phyloP scores from a whole-genome alignment of 352 stramenopile genomes.

The Plasmopara viticola region DNA sequence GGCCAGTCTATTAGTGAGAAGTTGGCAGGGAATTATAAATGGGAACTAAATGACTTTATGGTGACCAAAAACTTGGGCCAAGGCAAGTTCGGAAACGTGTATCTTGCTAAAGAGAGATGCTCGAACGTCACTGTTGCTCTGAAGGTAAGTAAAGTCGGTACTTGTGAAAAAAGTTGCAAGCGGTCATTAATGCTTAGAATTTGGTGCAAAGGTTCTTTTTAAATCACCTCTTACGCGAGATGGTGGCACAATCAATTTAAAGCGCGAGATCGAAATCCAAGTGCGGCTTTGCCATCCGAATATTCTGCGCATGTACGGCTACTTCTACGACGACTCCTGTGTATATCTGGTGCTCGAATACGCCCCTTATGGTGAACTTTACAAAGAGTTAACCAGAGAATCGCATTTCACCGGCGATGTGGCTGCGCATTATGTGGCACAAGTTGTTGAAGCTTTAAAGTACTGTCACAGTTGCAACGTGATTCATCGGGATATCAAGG shows the following conservation, averaged over 20 bases:
- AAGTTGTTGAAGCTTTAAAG: conserved; percentile 69
- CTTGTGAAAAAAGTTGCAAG: not conserved
- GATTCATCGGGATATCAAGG: conserved; percentile 87
- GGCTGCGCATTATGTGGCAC: conserved; percentile 62
- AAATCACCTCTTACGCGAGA: conserved; percentile 58
- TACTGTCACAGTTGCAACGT: conserved; percentile 75
- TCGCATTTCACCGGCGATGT: conserved; percentile 43
- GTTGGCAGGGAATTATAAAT: conserved; percentile 48
- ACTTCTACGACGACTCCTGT: conserved; percentile 82
- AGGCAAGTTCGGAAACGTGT: conserved; percentile 85
- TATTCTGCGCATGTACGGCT: conserved; percentile 66
- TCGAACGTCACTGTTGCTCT: conserved; percentile 64
- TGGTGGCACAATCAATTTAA: conserved; percentile 49
- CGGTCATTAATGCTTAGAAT: not conserved
- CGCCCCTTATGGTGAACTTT: conserved; percentile 72
- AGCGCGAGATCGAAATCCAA: conserved; percentile 84
- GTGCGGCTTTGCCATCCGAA: conserved; percentile 67
- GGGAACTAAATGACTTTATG: conserved; percentile 69
- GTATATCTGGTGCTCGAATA: conserved; percentile 85
- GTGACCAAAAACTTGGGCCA: conserved; percentile 77
- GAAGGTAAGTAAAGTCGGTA: conserved; percentile 40
- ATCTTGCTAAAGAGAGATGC: conserved; percentile 66
- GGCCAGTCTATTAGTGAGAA: conserved; percentile 39
- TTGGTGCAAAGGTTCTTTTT: conserved; percentile 44
- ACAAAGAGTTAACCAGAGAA: conserved; percentile 63